Conservation (phyloP, 306 rosid species). For the Castanea sativa region DNA sequence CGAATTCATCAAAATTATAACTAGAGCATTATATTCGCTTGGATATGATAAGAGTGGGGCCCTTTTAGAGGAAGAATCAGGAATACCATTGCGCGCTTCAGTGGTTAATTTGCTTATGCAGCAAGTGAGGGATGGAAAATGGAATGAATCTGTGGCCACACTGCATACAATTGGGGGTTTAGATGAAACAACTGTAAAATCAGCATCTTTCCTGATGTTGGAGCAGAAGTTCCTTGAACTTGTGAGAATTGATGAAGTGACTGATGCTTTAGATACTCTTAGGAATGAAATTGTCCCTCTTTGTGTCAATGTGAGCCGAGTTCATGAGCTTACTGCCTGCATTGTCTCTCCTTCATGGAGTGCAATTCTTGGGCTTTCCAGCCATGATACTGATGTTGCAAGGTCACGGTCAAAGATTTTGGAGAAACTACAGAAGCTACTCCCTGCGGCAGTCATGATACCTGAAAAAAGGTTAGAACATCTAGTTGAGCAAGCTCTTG, state of each 20-base stretch:
- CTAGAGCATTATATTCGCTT: conserved; percentile 25
- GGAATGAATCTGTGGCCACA: conserved; percentile 19
- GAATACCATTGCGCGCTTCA: conserved; percentile 16
- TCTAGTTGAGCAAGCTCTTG: conserved; percentile 27
- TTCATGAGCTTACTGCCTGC: conserved; percentile 17
- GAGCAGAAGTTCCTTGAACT: conserved; percentile 28
- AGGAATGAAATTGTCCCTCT: conserved; percentile 23
- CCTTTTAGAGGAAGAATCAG: conserved; percentile 27
- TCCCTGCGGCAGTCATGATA: conserved; percentile 20
- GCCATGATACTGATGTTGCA: conserved; percentile 9
- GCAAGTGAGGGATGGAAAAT: conserved; percentile 19
- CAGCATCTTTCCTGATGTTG: conserved; percentile 17
- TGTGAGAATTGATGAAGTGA: conserved; percentile 13
- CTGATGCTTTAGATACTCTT: conserved; percentile 21
- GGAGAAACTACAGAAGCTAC: conserved; percentile 21
- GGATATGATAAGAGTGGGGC: conserved; percentile 26
- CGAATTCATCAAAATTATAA: conserved; percentile 23
- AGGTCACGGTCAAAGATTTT: conserved; percentile 15
- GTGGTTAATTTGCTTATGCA: conserved; percentile 18
- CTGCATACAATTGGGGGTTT: background rate
- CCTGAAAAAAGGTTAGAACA: conserved; percentile 20
- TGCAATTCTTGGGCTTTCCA: background rate
- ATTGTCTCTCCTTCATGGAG: conserved; percentile 5
- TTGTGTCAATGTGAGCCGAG: conserved; percentile 2
- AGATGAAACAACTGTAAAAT: conserved; percentile 13